Base-by-base conservation (phyloP, 2,329 filamentous ascomycete species). In the Fusarium chuoi region DNA sequence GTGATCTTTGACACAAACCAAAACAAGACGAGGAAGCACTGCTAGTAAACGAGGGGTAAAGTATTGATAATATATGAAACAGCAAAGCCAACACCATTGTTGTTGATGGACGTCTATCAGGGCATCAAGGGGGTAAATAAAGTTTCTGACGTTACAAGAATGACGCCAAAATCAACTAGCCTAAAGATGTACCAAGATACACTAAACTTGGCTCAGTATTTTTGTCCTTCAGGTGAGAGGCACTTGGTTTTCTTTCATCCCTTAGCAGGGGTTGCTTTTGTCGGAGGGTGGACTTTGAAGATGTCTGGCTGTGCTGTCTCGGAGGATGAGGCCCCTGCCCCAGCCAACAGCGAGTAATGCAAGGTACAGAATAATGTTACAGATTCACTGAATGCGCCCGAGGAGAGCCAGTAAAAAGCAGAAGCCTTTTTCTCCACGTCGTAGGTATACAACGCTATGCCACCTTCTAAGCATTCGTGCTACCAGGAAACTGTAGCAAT, bases 61-160 rank as follows among this genome's bases (percentile, higher is more conserved):
- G 24, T 39, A 54, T 59, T 46, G 62, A 65, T 54, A 49, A 46
- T 69, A 71, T 76, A 77, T 76, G 68, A 76, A 77, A 74, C 71
- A 65, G 28, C 41, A 33, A 52, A 68, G 57, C 44, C 73, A 70
- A 64, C 70, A 66, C 49, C 39, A 28, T 66, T 28, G 33, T 33
- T 28, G 33, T 49, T 64, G 59, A 41, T n/a, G 38, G 64, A 44
- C 49, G 58, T 63, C 41, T 56, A 20, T 28, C 49, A 51, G 28
- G 46, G 28, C 28, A 13, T 33, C 12, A 15, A 15, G 28, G 48
- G 17, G 48, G 14, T 18, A 33, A 51, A 33, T n/a, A 51, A 35
- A 35, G 48, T 24, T 24, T 35, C 15, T 7, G 48, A 20, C 48
- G 30, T 24, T 35, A 24, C 30, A 51, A 14, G 4, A 51, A 10